Evolutionary conservation across 768 basidiomycete genomes (phyloP).

Genomic region (Amylocystis lapponica): DNA sequence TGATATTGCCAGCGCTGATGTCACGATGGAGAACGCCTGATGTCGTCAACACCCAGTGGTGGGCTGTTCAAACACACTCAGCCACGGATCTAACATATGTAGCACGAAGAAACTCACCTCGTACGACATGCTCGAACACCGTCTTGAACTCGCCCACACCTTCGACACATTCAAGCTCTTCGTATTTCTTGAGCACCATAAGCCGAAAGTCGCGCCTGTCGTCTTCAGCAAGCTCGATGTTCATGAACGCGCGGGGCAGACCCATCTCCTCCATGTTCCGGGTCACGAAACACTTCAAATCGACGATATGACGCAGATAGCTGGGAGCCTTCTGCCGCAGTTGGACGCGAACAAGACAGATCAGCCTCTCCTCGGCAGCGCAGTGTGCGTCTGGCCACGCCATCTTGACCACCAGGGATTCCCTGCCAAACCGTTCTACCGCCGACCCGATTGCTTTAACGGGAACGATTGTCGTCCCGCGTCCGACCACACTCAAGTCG

Average conservation of each 20-base stretch:
- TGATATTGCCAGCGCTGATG: slow-evolving; percentile 3
- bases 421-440: not conserved
- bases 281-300: slow-evolving; percentile 3
- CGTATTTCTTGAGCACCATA: slow-evolving; percentile 15
- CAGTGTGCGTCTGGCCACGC: not conserved
- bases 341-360: not conserved
- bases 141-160: slow-evolving; percentile 22
- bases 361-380: not conserved
- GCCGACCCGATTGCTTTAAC: not conserved
- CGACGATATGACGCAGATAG: slow-evolving; percentile 3
- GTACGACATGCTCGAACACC: slow-evolving; percentile 25
- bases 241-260: slow-evolving; percentile 9
- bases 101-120: too few relatives aligned
- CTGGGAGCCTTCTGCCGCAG: not conserved
- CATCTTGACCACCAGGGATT: slow-evolving; percentile 5
- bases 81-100: too few relatives aligned
- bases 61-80: too few relatives aligned
- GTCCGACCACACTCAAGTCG: not conserved
- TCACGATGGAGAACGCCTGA: slow-evolving; percentile 4
- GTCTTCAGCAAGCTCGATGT: not conserved
- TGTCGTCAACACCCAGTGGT: slow-evolving; percentile 1
- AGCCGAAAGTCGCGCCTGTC: slow-evolving; percentile 15
- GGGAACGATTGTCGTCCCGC: slow-evolving; percentile 1
- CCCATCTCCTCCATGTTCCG: slow-evolving; percentile 4
- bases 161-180: slow-evolving; percentile 17